phyloP scores from a whole-genome alignment of 1,284 basidiomycete species.

The Sparassis latifolia region DNA sequence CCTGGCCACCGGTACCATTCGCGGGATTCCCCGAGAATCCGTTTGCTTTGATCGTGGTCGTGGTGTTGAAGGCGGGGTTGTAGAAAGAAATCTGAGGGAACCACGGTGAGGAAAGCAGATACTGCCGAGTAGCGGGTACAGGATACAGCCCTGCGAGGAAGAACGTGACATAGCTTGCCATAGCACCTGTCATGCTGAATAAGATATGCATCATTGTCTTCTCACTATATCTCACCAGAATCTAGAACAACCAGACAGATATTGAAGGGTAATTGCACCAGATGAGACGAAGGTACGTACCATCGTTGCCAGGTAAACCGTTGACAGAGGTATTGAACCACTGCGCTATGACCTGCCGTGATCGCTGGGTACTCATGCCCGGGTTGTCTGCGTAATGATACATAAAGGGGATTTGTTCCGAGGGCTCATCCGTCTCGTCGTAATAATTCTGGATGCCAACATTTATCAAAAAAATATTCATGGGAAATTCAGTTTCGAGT shows the following conservation, averaged over 20 bases:
- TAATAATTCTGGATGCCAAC: constrained; percentile 36
- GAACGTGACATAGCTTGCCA: constrained; percentile 63
- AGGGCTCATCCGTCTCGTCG: constrained; percentile 53
- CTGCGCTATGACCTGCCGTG: constrained; percentile 46
- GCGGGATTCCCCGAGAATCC: constrained; percentile 48
- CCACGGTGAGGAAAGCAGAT: constrained; percentile 55
- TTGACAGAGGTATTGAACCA: constrained; percentile 49
- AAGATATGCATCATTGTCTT: no score
- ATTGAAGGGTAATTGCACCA: background rate
- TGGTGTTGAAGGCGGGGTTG: constrained; percentile 50
- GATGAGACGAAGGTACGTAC: constrained; percentile 23
- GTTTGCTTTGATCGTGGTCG: constrained; percentile 46
- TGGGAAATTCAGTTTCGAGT: background rate
- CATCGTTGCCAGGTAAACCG: constrained; percentile 58
- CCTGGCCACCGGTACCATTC: constrained; percentile 42
- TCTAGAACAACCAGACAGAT: constrained; percentile 17
- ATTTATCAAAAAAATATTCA: background rate
- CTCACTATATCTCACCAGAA: constrained; percentile 25
- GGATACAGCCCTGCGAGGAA: constrained; percentile 57
- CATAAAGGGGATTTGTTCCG: constrained; percentile 59
- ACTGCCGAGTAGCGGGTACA: constrained; percentile 51
- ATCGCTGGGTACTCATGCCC: constrained; percentile 47
- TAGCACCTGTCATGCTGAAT: constrained; percentile 39
- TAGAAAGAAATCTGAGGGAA: constrained; percentile 54
- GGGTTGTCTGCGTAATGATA: constrained; percentile 57